These are phyloP conservation scores for Stenogyne calaminthoides DNA, from an alignment of 305 asterid genomes.

Conservation along the genomic window DNA sequence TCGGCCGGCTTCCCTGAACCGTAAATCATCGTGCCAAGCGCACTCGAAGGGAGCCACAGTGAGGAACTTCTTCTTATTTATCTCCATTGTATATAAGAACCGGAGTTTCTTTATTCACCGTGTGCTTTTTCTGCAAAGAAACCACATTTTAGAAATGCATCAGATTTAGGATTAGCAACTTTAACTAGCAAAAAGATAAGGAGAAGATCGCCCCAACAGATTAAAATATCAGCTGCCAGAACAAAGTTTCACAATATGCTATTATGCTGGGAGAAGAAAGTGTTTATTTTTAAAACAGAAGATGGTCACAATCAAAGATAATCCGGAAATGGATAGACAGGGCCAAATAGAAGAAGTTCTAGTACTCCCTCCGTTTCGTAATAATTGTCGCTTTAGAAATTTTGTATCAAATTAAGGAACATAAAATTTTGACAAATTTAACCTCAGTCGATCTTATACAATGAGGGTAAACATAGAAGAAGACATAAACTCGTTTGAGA, in stretches of 20 bases:
- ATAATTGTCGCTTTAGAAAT: too few species aligned
- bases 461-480: too few species aligned
- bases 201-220: slow-evolving; percentile 19
- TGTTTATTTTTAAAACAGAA: slow-evolving; percentile 19
- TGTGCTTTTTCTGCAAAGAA: slow-evolving; percentile 27
- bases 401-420: too few species aligned
- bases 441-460: too few species aligned
- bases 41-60: slow-evolving; percentile 97
- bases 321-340: slow-evolving; percentile 30
- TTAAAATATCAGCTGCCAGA: slow-evolving; percentile 28
- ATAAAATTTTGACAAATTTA: too few species aligned
- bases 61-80: slow-evolving; percentile 66
- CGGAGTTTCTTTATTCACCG: slow-evolving; percentile 28
- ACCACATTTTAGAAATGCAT: slow-evolving; percentile 12
- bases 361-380: not conserved
- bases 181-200: slow-evolving; percentile 6
- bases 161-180: slow-evolving; percentile 6
- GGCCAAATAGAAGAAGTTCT: not conserved
- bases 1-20: slow-evolving; percentile 92
- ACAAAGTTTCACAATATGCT: slow-evolving; percentile 16
- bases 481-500: too few species aligned
- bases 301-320: slow-evolving; percentile 30
- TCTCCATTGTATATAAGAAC: slow-evolving; percentile 49
- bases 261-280: slow-evolving; percentile 10
- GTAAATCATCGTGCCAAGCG: slow-evolving; percentile 84